Percentiles rank a stretch among this genome's conserved stretches.
Conservation (phyloP, 768 basidiomycete genomes). For the Tephrocybe rancida region DNA sequence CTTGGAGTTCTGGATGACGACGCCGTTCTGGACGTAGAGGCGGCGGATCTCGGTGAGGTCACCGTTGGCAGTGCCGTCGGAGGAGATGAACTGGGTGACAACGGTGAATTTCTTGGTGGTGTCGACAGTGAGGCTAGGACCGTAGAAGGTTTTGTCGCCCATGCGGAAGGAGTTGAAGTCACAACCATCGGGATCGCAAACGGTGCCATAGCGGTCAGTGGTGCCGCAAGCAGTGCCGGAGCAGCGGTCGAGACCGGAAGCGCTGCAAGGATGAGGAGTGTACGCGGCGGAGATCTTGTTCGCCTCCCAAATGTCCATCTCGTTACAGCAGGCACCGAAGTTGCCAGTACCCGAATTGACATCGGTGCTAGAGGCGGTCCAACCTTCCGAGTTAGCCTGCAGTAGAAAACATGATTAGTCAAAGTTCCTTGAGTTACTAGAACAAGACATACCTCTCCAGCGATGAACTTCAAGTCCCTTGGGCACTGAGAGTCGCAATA, state of each 20-base stretch:
- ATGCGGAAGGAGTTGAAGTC: too few relatives aligned
- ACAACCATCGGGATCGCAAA: too few relatives aligned
- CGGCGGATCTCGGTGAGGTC: too few relatives aligned
- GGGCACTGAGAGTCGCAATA: slow-evolving; percentile 2
- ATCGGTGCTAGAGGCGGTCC: slow-evolving; percentile 37
- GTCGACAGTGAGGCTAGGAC: slow-evolving; percentile 48
- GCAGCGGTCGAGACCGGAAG: slow-evolving; percentile 39
- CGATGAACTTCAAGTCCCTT: background rate
- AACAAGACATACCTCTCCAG: background rate
- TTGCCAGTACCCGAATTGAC: slow-evolving; percentile 47
- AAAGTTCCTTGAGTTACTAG: background rate
- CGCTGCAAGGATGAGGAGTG: slow-evolving; percentile 49
- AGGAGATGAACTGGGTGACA: too few relatives aligned
- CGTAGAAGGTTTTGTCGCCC: too few relatives aligned
- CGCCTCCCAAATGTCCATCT: background rate
- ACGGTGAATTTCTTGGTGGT: slow-evolving; percentile 53
- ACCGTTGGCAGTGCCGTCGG: too few relatives aligned
- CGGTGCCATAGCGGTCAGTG: slow-evolving; percentile 37
- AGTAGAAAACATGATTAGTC: background rate
- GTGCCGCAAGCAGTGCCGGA: slow-evolving; percentile 37
- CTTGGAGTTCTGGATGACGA: too few relatives aligned
- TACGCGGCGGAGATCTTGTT: too few relatives aligned
- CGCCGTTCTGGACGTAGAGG: too few relatives aligned
- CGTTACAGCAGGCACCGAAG: slow-evolving; percentile 29
- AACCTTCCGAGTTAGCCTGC: slow-evolving; percentile 48